A percentile compares a stretch with the other conserved stretches of the same genome.
These are phyloP conservation scores for Phytophthora capsici DNA, from an alignment of 352 stramenopile genomes.

Conservation along the genomic window DNA sequence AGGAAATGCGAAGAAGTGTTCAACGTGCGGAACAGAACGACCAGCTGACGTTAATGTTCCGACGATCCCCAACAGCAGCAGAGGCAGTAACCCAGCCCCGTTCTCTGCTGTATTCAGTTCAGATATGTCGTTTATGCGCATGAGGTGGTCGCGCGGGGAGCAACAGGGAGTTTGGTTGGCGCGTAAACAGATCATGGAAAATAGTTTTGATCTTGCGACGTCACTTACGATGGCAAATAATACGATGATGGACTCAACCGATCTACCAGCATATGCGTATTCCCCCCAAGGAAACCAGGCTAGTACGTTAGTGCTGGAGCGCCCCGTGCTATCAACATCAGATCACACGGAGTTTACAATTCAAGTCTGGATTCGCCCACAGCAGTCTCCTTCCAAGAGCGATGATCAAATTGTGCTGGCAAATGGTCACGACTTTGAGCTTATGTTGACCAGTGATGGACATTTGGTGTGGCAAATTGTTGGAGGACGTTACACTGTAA, in stretches of 20 bases:
- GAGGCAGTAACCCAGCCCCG: conserved; percentile 78
- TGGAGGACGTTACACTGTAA: conserved; percentile 43
- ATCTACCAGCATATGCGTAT: conserved; percentile 58
- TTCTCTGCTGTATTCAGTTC: conserved; percentile 68
- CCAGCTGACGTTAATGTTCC: conserved; percentile 44
- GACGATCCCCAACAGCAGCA: conserved; percentile 35
- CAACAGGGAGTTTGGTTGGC: conserved; percentile 85
- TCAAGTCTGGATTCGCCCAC: conserved; percentile 71
- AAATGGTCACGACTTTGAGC: conserved; percentile 66
- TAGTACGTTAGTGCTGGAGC: conserved; percentile 71
- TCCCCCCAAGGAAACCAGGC: conserved; percentile 56
- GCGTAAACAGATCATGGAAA: conserved; percentile 39
- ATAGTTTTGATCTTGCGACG: conserved; percentile 46
- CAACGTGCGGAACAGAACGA: conserved; percentile 76
- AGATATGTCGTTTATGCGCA: conserved; percentile 74
- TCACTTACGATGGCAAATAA: conserved; percentile 42
- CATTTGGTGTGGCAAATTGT: conserved; percentile 64
- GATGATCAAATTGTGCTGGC: conserved; percentile 59
- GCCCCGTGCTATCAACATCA: conserved; percentile 55
- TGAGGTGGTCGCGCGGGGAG: conserved; percentile 84
- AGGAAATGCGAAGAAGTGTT: conserved; percentile 58
- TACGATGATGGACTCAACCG: conserved; percentile 64
- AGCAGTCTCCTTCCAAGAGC: conserved; percentile 20
- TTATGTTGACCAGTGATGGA: conserved; percentile 46
- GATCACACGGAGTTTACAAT: conserved; percentile 65